Evolutionary conservation across 2,329 filamentous ascomycete species (phyloP).

Genomic region (Botrytis medusae): DNA sequence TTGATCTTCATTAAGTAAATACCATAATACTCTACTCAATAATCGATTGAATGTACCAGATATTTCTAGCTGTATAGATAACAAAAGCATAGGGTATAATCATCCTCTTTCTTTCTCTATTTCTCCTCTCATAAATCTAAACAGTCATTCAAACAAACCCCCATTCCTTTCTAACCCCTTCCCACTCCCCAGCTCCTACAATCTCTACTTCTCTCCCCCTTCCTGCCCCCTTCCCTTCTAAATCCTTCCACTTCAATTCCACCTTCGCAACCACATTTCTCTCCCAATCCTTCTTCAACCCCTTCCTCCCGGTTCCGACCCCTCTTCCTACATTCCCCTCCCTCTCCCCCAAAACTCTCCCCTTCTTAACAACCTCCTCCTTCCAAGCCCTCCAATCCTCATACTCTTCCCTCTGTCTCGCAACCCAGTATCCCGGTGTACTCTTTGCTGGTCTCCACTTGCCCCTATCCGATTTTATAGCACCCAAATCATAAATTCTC

Average conservation of each 20-base stretch:
- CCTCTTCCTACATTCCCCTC: constrained; percentile 32
- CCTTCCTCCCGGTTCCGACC: constrained; percentile 25
- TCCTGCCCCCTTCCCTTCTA: constrained; percentile 33
- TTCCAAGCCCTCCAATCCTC: constrained; percentile 61
- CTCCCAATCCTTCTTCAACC: constrained; percentile 13
- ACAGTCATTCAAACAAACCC: constrained; percentile 36
- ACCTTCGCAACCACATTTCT: constrained; percentile 34
- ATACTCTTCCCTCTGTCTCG: constrained; percentile 64
- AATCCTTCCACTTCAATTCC: constrained; percentile 33
- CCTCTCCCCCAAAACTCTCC: constrained; percentile 42
- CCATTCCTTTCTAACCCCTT: constrained; percentile 35
- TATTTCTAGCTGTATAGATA: not conserved
- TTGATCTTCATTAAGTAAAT: not conserved
- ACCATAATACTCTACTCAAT: not conserved
- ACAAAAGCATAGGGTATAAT: constrained; percentile 11
- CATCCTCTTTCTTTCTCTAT: not conserved
- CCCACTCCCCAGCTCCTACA: constrained; percentile 37
- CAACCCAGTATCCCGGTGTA: constrained; percentile 66
- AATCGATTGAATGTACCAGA: not conserved
- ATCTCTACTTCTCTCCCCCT: constrained; percentile 37
- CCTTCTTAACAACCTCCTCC: constrained; percentile 55
- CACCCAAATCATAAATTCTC: constrained; percentile 58
- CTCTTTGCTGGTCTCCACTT: constrained; percentile 65
- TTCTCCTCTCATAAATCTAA: not conserved
- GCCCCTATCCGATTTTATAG: constrained; percentile 58